Percentiles rank a stretch among this genome's conserved stretches.
phyloP scores from a whole-genome alignment of 129 eudicot genomes.

The Pseudognaphalium luteoalbum region DNA sequence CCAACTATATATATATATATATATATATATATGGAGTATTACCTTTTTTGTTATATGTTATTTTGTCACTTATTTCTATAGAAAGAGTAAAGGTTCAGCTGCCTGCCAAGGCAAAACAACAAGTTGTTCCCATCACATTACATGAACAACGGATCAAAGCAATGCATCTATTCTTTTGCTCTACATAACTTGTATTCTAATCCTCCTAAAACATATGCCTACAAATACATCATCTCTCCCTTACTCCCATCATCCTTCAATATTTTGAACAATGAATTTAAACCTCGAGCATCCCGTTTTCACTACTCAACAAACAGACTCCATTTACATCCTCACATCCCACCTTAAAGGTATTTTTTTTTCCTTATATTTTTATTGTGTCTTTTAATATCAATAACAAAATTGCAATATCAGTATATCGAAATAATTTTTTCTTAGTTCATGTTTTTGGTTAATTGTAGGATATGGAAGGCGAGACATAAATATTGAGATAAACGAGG shows the following conservation, averaged over 20 bases:
- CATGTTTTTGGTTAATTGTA: conserved; percentile 20
- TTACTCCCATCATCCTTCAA: not conserved
- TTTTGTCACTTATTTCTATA: not conserved
- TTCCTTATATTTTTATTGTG: not conserved
- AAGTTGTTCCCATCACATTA: not conserved
- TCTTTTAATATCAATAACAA: not conserved
- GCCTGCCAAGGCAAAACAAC: conserved; percentile 25
- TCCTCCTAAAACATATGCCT: not conserved
- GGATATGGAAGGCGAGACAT: conserved; percentile 49
- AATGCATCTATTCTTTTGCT: conserved; percentile 40
- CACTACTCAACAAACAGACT: conserved; percentile 49
- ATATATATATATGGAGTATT: too few relatives aligned
- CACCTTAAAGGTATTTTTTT: conserved; percentile 48
- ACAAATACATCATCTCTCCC: conserved; percentile 3
- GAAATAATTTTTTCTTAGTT: not conserved
- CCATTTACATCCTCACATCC: conserved; percentile 59
- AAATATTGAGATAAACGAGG: conserved; percentile 67
- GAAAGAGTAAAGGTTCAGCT: conserved; percentile 14
- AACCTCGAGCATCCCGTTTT: conserved; percentile 43
- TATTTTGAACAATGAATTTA: conserved; percentile 41
- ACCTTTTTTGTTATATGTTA: too few relatives aligned
- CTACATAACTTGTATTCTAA: not conserved
- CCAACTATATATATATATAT: too few relatives aligned
- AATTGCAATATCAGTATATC: not conserved
- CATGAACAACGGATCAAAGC: conserved; percentile 22